These are phyloP conservation scores for Aurinia saxatilis DNA, from an alignment of 345 rosid genomes.

Conservation along the genomic window DNA sequence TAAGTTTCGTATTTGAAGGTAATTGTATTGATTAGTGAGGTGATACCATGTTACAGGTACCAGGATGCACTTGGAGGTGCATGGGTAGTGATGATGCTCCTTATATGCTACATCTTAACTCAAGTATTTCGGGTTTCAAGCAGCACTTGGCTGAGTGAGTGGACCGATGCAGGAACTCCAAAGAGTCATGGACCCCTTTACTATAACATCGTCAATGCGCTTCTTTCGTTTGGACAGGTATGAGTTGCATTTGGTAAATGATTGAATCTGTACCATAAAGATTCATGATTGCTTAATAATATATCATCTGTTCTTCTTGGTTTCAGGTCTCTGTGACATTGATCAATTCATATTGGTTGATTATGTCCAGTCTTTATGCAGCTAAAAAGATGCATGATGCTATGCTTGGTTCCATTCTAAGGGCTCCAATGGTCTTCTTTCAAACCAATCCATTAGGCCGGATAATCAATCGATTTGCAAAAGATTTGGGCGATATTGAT, in stretches of 20 bases:
- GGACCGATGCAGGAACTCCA: conserved; percentile 70
- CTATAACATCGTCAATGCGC: conserved; percentile 62
- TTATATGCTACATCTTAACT: conserved; percentile 63
- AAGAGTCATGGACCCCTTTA: conserved; percentile 51
- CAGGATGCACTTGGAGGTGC: conserved; percentile 94
- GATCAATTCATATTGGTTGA: conserved; percentile 83
- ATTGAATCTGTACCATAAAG: neutral
- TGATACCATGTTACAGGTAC: conserved; percentile 49
- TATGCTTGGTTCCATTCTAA: conserved; percentile 79
- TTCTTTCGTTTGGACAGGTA: conserved; percentile 89
- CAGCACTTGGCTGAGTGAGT: conserved; percentile 93
- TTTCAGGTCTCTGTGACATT: conserved; percentile 78
- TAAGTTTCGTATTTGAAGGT: neutral
- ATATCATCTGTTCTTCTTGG: conserved; percentile 1
- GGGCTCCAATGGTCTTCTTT: conserved; percentile 98
- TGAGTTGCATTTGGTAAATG: conserved; percentile 14
- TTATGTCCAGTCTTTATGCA: conserved; percentile 79
- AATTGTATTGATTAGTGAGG: neutral
- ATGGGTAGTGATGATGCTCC: conserved; percentile 79
- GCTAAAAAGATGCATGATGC: conserved; percentile 88
- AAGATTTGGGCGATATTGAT: conserved; percentile 95
- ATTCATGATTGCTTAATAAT: neutral
- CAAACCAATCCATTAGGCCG: conserved; percentile 96
- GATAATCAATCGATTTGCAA: conserved; percentile 91
- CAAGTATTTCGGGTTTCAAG: conserved; percentile 81